Conservation (phyloP, 1,139 yeast genomes). For the Kodamaea ohmeri region DNA sequence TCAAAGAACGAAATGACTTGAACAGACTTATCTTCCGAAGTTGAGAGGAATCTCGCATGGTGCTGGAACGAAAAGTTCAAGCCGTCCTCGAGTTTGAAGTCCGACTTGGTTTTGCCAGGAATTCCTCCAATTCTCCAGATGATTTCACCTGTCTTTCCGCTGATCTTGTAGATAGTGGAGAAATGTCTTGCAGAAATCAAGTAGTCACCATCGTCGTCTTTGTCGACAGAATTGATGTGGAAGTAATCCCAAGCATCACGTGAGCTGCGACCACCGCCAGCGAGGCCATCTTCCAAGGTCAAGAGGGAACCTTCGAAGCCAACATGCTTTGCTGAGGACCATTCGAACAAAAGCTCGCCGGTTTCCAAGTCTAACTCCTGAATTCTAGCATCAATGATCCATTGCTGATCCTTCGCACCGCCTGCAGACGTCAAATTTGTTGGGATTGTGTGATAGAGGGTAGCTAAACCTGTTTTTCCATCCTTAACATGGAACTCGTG, state of each 20-base stretch:
- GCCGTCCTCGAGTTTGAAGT: conserved; percentile 18
- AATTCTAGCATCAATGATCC: conserved; percentile 33
- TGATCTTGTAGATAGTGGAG: conserved; percentile 33
- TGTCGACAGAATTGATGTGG: conserved; percentile 42
- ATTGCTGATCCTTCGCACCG: conserved; percentile 24
- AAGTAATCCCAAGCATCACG: conserved; percentile 42
- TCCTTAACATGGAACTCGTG: conserved; percentile 34
- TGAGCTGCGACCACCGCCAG: conserved; percentile 32
- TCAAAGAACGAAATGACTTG: conserved; percentile 35
- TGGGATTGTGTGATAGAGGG: conserved; percentile 31
- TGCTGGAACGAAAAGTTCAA: conserved; percentile 37
- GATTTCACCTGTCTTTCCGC: conserved; percentile 36
- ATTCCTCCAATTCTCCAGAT: conserved; percentile 34
- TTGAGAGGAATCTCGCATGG: conserved; percentile 32
- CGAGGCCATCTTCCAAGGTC: conserved; percentile 26
- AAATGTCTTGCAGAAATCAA: conserved; percentile 35
- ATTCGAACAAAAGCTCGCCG: conserved; percentile 36
- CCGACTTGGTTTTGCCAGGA: conserved; percentile 23
- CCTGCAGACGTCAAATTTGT: conserved; percentile 27
- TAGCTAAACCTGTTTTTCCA: conserved; percentile 28
- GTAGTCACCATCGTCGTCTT: conserved; percentile 36
- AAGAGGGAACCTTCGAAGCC: conserved; percentile 31
- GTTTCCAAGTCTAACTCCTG: conserved; percentile 37
- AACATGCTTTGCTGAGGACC: conserved; percentile 38
- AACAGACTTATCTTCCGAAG: conserved; percentile 22